phyloP scores from a whole-genome alignment of 768 basidiomycete species.

The Suillus paluster region DNA sequence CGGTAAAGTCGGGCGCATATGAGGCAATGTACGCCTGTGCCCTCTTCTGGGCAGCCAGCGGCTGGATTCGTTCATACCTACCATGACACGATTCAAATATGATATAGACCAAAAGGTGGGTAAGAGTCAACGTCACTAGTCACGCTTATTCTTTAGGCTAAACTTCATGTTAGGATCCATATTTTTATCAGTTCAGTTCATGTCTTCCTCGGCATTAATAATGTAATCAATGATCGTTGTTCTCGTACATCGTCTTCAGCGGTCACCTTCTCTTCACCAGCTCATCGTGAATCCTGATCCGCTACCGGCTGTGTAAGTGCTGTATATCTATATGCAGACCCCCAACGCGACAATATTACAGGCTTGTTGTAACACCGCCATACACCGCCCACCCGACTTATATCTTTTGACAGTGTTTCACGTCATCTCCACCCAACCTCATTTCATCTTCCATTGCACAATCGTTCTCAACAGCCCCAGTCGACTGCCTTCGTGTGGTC shows the following conservation, averaged over 20 bases:
- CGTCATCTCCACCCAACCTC: constrained; percentile 15
- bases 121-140: constrained; percentile 53
- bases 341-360: constrained; percentile 50
- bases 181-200: neutral
- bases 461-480: constrained; percentile 4
- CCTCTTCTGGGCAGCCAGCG: too few species aligned
- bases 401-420: constrained; percentile 11
- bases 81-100: constrained; percentile 75
- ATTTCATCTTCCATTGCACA: constrained; percentile 16
- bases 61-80: constrained; percentile 75
- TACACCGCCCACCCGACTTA: constrained; percentile 15
- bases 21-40: too few species aligned
- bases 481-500: constrained; percentile 10
- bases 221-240: too few species aligned
- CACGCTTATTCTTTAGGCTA: neutral
- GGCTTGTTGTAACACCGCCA: constrained; percentile 21
- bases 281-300: constrained; percentile 18
- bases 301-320: constrained; percentile 20
- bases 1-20: too few species aligned
- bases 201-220: neutral
- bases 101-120: constrained; percentile 86
- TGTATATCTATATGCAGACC: constrained; percentile 14
- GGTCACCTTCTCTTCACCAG: constrained; percentile 5
- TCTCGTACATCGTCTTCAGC: too few species aligned
- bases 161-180: neutral